phyloP scores from a whole-genome alignment of 257 asterid species.

The Fraxinus quadrangulata region DNA sequence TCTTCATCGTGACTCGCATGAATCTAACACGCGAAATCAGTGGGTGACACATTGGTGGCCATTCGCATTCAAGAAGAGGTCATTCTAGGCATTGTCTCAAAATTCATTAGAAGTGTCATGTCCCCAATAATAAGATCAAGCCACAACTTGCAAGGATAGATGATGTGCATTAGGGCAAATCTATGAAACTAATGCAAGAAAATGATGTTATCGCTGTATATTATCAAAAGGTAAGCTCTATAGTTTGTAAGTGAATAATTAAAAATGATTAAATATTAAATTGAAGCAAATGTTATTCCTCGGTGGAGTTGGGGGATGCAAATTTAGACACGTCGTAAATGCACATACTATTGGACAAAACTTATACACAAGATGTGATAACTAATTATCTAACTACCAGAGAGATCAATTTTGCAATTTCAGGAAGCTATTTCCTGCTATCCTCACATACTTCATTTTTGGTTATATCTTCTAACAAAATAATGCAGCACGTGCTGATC shows the following conservation, averaged over 20 bases:
- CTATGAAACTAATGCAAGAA: conserved; percentile 11
- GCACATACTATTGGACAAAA: background rate
- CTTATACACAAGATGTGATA: background rate
- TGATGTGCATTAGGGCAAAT: background rate
- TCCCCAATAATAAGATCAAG: conserved; percentile 7
- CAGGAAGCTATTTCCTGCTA: conserved; percentile 2
- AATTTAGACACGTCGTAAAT: background rate
- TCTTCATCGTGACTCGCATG: conserved; percentile 34
- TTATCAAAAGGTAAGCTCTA: background rate
- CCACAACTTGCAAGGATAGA: conserved; percentile 6
- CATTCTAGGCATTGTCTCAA: conserved; percentile 17
- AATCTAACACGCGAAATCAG: conserved; percentile 27
- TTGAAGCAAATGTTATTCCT: background rate
- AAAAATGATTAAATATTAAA: background rate
- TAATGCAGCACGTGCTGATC: background rate
- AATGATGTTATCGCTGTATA: background rate
- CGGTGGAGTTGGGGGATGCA: background rate
- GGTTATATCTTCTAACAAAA: background rate
- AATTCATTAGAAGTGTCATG: conserved; percentile 4
- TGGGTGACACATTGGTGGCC: conserved; percentile 40
- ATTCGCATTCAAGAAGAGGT: conserved; percentile 29
- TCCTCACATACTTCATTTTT: conserved; percentile 1
- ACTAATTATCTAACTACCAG: background rate
- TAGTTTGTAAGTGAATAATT: background rate
- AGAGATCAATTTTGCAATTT: conserved; percentile 9